Conservation (phyloP, 2,329 filamentous ascomycete genomes). For the Verticillium alfalfae region DNA sequence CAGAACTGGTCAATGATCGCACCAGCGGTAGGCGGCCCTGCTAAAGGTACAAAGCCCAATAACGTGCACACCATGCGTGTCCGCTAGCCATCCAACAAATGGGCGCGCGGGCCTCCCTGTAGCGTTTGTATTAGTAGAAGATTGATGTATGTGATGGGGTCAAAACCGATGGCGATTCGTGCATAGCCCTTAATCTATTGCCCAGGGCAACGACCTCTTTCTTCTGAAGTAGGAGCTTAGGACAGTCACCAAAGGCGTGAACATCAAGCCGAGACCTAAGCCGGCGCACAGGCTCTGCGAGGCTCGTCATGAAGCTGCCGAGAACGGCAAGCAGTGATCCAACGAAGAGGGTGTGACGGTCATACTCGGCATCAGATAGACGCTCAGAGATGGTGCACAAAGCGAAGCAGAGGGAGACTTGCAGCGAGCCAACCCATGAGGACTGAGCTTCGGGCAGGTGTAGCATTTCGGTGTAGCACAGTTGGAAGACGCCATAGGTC, state of each 20-base stretch:
- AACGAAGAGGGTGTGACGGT: constrained; percentile 29
- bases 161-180: constrained; percentile 35
- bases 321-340: constrained; percentile 36
- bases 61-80: constrained; percentile 38
- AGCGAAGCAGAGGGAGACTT: constrained; percentile 44
- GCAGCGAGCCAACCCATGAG: constrained; percentile 42
- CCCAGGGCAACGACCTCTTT: constrained; percentile 52
- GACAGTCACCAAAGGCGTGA: constrained; percentile 55
- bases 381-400: constrained; percentile 42
- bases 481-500: constrained; percentile 49
- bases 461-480: constrained; percentile 36
- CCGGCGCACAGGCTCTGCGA: constrained; percentile 48
- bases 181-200: constrained; percentile 40
- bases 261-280: constrained; percentile 50
- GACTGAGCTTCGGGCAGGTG: constrained; percentile 26
- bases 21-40: constrained; percentile 35
- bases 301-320: constrained; percentile 42
- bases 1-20: constrained; percentile 33
- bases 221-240: constrained; percentile 57
- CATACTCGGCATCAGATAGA: constrained; percentile 44
- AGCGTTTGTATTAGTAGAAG: constrained; percentile 56
- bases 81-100: constrained; percentile 49
- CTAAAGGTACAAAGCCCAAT: constrained; percentile 31
- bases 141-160: constrained; percentile 43
- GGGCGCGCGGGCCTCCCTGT: constrained; percentile 51